A percentile compares a stretch with the other conserved stretches of the same genome.
Conservation (phyloP, 1,284 basidiomycete genomes). For the Ustilago trichophora region DNA sequence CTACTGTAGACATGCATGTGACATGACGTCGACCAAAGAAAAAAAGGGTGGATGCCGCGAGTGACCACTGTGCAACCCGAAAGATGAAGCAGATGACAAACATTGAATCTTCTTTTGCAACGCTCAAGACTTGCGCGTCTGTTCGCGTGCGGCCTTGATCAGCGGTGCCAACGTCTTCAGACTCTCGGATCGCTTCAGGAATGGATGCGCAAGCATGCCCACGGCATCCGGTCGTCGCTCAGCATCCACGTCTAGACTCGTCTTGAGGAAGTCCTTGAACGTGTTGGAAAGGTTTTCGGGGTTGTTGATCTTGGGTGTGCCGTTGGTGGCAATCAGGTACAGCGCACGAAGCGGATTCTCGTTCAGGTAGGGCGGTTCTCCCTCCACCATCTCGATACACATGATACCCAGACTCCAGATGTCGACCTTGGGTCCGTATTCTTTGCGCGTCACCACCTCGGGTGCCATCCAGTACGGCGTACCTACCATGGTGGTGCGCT, state of each 20-base stretch:
- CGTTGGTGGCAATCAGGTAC: conserved; percentile 96
- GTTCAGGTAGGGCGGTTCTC: conserved; percentile 96
- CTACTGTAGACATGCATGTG: too few species aligned
- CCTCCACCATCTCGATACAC: conserved; percentile 99
- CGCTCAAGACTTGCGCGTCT: conserved; percentile 44
- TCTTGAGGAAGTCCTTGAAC: conserved; percentile 90
- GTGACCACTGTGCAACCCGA: too few species aligned
- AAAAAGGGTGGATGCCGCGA: too few species aligned
- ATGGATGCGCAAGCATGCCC: conserved; percentile 83
- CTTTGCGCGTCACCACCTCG: conserved; percentile 96
- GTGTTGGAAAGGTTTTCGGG: conserved; percentile 85
- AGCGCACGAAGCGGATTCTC: conserved; percentile 95
- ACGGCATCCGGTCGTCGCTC: conserved; percentile 90
- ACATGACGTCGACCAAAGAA: too few species aligned
- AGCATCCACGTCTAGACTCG: conserved; percentile 91
- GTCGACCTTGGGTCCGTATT: conserved; percentile 98
- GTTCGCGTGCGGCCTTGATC: conserved; percentile 89
- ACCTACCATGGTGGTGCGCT: conserved; percentile 99
- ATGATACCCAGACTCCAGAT: conserved; percentile 99
- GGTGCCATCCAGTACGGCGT: conserved; percentile 99
- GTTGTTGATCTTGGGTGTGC: conserved; percentile 95
- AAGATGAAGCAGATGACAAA: too few species aligned
- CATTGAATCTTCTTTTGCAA: too few species aligned
- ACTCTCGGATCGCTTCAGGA: conserved; percentile 82
- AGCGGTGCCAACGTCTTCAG: conserved; percentile 85